Conservation (phyloP, 1,284 basidiomycete species). For the Ustilago cynodontis region DNA sequence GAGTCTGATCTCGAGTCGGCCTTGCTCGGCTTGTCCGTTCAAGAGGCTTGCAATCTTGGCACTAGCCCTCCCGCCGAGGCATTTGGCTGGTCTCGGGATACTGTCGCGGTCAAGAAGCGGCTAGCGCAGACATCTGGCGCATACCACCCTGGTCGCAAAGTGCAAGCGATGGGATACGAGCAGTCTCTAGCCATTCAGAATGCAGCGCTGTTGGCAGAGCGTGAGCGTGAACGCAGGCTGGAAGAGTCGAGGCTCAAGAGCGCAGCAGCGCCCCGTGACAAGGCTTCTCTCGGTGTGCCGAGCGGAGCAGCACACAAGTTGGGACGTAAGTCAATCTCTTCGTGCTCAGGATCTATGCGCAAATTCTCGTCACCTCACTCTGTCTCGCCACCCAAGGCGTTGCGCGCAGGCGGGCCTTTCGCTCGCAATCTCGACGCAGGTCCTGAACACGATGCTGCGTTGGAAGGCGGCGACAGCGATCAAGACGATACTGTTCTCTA, state of each 20-base stretch:
- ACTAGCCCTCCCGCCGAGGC: conserved; percentile 31
- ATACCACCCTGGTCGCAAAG: conserved; percentile 38
- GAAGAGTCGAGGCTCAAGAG: conserved; percentile 33
- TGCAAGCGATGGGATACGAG: conserved; percentile 43
- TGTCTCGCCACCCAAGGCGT: conserved; percentile 32
- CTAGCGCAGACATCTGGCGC: conserved; percentile 43
- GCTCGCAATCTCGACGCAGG: conserved; percentile 37
- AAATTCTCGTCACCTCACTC: conserved; percentile 35
- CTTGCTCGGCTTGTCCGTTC: conserved; percentile 38
- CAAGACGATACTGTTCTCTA: conserved; percentile 27
- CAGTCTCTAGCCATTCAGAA: conserved; percentile 51
- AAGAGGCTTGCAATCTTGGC: conserved; percentile 16
- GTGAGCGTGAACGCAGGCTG: conserved; percentile 36
- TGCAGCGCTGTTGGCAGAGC: conserved; percentile 45
- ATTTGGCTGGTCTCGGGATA: conserved; percentile 47
- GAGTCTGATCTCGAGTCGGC: conserved; percentile 46
- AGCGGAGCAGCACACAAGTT: conserved; percentile 47
- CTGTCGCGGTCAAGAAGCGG: conserved; percentile 47
- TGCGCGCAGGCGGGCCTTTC: conserved; percentile 36
- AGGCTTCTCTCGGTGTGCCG: conserved; percentile 34
- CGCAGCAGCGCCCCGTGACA: conserved; percentile 28
- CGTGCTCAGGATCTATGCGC: conserved; percentile 46
- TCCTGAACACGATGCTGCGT: conserved; percentile 37
- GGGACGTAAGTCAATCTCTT: conserved; percentile 53
- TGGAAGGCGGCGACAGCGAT: conserved; percentile 43